These are phyloP conservation scores for Pneumocystis wakefieldiae DNA, from an alignment of 1,139 yeast genomes.

Conservation along the genomic window DNA sequence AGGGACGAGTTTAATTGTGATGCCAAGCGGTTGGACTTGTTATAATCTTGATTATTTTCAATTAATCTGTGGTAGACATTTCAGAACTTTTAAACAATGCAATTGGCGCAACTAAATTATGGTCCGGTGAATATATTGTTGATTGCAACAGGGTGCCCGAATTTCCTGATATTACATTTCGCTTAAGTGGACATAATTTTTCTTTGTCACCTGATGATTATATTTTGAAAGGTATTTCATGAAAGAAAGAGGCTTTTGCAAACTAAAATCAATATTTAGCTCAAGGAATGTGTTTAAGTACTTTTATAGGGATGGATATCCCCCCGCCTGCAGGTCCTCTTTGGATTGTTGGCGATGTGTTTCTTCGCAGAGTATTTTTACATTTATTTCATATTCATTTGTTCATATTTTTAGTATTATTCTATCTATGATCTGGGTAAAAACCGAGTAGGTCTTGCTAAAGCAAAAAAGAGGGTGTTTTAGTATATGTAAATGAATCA, in stretches of 20 bases:
- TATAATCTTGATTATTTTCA: background rate
- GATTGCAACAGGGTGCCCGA: constrained; percentile 62
- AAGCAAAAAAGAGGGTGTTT: constrained; percentile 31
- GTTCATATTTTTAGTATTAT: constrained; percentile 36
- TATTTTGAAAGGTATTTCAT: constrained; percentile 45
- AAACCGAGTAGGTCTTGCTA: constrained; percentile 87
- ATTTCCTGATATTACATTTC: constrained; percentile 87
- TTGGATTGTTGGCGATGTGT: constrained; percentile 93
- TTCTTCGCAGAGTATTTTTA: constrained; percentile 48
- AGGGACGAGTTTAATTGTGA: constrained; percentile 88
- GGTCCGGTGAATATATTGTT: constrained; percentile 92
- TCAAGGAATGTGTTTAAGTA: constrained; percentile 87
- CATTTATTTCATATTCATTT: background rate
- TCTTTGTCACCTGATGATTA: constrained; percentile 78
- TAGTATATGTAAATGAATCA: background rate
- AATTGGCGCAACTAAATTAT: constrained; percentile 91
- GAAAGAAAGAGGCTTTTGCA: background rate
- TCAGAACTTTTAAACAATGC: constrained; percentile 90
- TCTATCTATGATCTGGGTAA: constrained; percentile 81
- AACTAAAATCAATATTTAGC: constrained; percentile 23
- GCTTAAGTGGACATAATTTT: constrained; percentile 77
- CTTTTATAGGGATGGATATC: constrained; percentile 93
- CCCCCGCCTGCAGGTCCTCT: constrained; percentile 93
- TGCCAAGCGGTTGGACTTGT: constrained; percentile 45
- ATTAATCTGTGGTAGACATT: constrained; percentile 27